Evolutionary conservation across 768 basidiomycete species (phyloP).

Genomic region (Agaricus blazei): DNA sequence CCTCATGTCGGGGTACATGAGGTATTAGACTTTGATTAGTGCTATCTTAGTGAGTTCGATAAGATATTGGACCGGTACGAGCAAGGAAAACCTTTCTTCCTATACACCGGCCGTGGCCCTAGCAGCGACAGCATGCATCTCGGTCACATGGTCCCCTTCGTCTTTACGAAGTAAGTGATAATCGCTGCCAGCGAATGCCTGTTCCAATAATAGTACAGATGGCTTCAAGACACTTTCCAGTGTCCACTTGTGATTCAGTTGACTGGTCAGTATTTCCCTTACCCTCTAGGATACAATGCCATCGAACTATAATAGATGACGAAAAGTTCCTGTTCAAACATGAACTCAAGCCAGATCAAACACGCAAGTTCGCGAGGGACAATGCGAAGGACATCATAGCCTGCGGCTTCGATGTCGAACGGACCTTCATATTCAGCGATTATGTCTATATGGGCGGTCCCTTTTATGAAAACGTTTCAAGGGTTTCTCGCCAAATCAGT

Average conservation of each 20-base stretch:
- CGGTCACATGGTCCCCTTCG: conserved; percentile 96
- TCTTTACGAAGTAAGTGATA: conserved; percentile 83
- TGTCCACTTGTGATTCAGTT: conserved; percentile 94
- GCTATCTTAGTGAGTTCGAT: conserved; percentile 74
- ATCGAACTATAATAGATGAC: conserved; percentile 56
- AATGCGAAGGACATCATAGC: conserved; percentile 98
- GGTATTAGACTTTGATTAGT: background rate
- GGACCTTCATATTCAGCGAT: conserved; percentile 97
- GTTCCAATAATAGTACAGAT: conserved; percentile 42
- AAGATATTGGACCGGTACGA: conserved; percentile 93
- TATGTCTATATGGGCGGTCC: conserved; percentile 85
- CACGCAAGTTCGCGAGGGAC: conserved; percentile 69
- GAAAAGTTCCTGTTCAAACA: conserved; percentile 99
- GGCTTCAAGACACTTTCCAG: conserved; percentile 95
- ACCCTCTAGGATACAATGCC: background rate
- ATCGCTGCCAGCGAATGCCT: background rate
- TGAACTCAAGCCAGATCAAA: conserved; percentile 86
- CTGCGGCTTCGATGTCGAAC: conserved; percentile 85
- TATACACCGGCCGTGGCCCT: conserved; percentile 97
- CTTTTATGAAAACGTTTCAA: conserved; percentile 93
- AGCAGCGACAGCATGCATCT: conserved; percentile 97
- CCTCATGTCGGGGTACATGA: background rate
- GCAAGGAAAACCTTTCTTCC: conserved; percentile 94
- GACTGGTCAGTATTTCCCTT: conserved; percentile 53
- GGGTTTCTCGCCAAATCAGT: conserved; percentile 89